phyloP scores from a whole-genome alignment of 2,329 filamentous ascomycete species.

The Verticillium klebahnii region DNA sequence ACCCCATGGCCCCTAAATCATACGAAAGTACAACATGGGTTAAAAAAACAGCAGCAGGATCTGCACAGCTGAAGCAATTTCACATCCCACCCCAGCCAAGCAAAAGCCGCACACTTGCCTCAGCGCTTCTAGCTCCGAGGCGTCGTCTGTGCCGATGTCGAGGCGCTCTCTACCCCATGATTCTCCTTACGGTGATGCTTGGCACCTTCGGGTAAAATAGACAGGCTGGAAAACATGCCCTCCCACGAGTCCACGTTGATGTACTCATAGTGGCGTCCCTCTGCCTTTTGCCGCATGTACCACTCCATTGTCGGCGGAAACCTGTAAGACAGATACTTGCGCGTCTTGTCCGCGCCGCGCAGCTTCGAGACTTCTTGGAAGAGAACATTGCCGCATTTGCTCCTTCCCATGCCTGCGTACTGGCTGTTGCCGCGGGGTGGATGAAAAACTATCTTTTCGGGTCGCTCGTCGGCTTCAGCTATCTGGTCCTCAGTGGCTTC shows the following conservation, averaged over 20 bases:
- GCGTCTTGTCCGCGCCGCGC: constrained; percentile 11
- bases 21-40: too few relatives aligned
- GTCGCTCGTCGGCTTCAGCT: constrained; percentile 16
- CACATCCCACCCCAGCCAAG: not conserved
- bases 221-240: constrained; percentile 24
- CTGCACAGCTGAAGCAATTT: too few relatives aligned
- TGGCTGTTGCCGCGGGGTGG: constrained; percentile 30
- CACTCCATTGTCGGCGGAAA: constrained; percentile 46
- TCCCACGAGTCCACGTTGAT: constrained; percentile 41
- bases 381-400: constrained; percentile 37
- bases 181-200: not conserved
- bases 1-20: too few relatives aligned
- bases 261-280: constrained; percentile 46
- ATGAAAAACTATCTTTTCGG: constrained; percentile 38
- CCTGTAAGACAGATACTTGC: constrained; percentile 27
- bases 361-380: constrained; percentile 29
- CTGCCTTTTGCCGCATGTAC: constrained; percentile 42
- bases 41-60: too few relatives aligned
- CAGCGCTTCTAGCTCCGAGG: not conserved
- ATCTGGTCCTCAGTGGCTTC: constrained; percentile 3
- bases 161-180: not conserved
- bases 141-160: not conserved
- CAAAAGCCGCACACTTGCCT: not conserved
- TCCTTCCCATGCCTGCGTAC: constrained; percentile 13
- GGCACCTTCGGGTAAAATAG: not conserved